Conservation (phyloP, 2,329 filamentous ascomycete genomes). For the Massarina eburnea region DNA sequence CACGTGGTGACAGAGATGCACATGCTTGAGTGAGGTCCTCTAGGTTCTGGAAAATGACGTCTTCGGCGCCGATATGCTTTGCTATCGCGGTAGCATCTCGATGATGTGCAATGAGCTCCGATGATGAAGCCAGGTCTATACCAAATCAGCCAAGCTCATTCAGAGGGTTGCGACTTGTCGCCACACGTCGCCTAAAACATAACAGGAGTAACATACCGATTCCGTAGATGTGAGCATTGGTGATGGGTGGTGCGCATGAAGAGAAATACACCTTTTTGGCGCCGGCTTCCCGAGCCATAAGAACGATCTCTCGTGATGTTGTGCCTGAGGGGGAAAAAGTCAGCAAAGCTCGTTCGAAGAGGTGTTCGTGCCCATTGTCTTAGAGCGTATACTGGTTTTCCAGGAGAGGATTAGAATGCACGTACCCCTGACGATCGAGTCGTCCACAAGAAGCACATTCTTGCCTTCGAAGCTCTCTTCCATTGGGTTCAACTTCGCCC, state of each 20-base stretch:
- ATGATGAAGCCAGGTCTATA: slow-evolving; percentile 72
- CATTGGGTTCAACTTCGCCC: slow-evolving; percentile 87
- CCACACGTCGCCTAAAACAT: too few relatives aligned
- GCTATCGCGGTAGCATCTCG: slow-evolving; percentile 64
- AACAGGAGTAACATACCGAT: too few relatives aligned
- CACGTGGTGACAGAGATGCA: slow-evolving; percentile 65
- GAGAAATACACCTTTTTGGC: slow-evolving; percentile 82
- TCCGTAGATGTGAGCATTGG: slow-evolving; percentile 83
- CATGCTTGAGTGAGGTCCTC: slow-evolving; percentile 80
- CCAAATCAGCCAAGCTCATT: too few relatives aligned
- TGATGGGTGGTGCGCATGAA: slow-evolving; percentile 80
- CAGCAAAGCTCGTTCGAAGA: too few relatives aligned
- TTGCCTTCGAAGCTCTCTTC: slow-evolving; percentile 79
- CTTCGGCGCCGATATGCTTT: slow-evolving; percentile 70
- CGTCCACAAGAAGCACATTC: slow-evolving; percentile 82
- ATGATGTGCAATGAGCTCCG: slow-evolving; percentile 71
- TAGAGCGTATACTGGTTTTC: too few relatives aligned
- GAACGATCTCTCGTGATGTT: slow-evolving; percentile 75
- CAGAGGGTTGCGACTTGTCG: too few relatives aligned
- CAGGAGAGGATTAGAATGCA: too few relatives aligned
- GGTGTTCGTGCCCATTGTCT: too few relatives aligned
- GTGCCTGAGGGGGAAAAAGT: too few relatives aligned
- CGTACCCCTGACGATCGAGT: slow-evolving; percentile 85
- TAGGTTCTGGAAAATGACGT: slow-evolving; percentile 75
- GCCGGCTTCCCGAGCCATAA: slow-evolving; percentile 81